These are phyloP conservation scores for Apiosordaria backusii DNA, from an alignment of 495 filamentous ascomycete species.

Conservation along the genomic window DNA sequence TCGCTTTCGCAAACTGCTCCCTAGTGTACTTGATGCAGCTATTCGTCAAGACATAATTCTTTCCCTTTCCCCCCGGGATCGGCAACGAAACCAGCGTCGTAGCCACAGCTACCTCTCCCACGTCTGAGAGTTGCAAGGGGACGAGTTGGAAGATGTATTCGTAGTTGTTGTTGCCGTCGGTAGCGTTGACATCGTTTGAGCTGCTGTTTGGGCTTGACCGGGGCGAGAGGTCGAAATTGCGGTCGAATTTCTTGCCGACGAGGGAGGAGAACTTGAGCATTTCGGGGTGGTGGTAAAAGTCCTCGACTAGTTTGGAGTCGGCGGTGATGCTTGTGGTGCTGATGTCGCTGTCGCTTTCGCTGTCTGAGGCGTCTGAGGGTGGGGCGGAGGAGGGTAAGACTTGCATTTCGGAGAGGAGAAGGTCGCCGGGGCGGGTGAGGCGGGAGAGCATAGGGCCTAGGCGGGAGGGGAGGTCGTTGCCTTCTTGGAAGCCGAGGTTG, in stretches of 20 bases:
- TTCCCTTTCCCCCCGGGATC: background rate
- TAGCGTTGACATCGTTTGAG: background rate
- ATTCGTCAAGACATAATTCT: conserved; percentile 4
- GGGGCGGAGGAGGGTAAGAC: background rate
- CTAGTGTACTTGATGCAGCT: conserved; percentile 1
- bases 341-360: background rate
- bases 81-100: conserved; percentile 1
- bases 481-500: background rate
- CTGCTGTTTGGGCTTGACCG: background rate
- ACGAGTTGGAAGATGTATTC: background rate
- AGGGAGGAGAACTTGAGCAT: conserved; percentile 1
- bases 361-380: background rate
- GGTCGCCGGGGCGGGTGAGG: background rate
- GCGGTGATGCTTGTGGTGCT: background rate
- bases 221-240: background rate
- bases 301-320: background rate
- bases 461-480: background rate
- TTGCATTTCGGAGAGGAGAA: background rate
- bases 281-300: background rate
- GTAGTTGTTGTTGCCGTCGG: background rate
- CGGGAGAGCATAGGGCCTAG: background rate
- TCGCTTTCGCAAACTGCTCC: background rate
- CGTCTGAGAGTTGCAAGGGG: background rate
- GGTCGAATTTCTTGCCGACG: background rate
- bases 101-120: background rate